A percentile compares a stretch with the other conserved stretches of the same genome.
These are phyloP conservation scores for Phytophthora tubulina DNA, from an alignment of 352 stramenopile genomes.

Conservation along the genomic window DNA sequence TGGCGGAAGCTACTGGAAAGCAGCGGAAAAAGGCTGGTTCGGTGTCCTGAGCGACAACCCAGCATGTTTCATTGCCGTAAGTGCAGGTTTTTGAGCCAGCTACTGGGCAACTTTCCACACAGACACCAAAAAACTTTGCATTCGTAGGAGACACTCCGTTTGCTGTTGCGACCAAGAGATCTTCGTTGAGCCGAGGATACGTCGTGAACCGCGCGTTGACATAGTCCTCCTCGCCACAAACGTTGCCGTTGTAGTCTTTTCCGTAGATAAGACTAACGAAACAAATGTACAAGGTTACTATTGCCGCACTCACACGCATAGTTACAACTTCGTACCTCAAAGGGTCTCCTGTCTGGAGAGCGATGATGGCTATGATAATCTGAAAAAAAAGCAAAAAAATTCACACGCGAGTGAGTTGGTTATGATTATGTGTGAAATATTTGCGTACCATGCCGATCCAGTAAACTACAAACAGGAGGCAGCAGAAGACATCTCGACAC, in stretches of 20 bases:
- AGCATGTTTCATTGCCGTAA: slow-evolving; percentile 77
- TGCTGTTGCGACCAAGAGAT: slow-evolving; percentile 65
- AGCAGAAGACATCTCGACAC: slow-evolving; percentile 85
- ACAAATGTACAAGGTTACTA: background rate
- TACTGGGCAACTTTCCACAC: slow-evolving; percentile 66
- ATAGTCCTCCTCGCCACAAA: slow-evolving; percentile 73
- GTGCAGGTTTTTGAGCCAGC: slow-evolving; percentile 70
- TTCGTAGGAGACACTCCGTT: slow-evolving; percentile 52
- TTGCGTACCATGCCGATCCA: slow-evolving; percentile 82
- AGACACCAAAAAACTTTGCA: slow-evolving; percentile 86
- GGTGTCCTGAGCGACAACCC: slow-evolving; percentile 62
- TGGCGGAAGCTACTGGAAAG: slow-evolving; percentile 68
- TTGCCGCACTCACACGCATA: background rate
- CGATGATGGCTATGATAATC: slow-evolving; percentile 69
- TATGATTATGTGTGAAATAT: background rate
- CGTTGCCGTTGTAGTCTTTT: slow-evolving; percentile 82
- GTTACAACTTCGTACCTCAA: slow-evolving; percentile 44
- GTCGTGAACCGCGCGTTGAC: slow-evolving; percentile 58
- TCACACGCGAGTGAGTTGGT: background rate
- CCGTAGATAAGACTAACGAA: slow-evolving; percentile 74
- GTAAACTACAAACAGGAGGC: slow-evolving; percentile 86
- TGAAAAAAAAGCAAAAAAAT: slow-evolving; percentile 17
- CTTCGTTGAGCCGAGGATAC: slow-evolving; percentile 85
- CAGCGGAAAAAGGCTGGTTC: slow-evolving; percentile 76
- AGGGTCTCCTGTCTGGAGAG: slow-evolving; percentile 71